Base-by-base conservation (phyloP, 2,329 filamentous ascomycete species). In the Didymella exigua region DNA sequence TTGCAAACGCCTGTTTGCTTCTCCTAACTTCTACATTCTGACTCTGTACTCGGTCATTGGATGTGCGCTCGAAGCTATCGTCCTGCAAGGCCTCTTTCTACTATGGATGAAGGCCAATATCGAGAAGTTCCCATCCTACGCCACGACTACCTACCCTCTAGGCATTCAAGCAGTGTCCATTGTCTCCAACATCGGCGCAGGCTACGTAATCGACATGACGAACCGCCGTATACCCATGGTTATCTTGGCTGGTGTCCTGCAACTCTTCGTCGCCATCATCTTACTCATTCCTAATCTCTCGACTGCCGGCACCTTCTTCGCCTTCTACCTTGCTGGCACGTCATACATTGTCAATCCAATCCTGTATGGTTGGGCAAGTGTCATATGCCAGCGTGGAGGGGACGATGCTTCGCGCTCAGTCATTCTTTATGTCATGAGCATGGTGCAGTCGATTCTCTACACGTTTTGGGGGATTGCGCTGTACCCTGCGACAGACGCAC, bases 141-240 rank as follows among this genome's bases (percentile, higher is more conserved):
- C 85, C 59, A 76, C 81, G 10, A 86, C 85, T 62, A 81, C 84
- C 60, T 85, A 85, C 43, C 83, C 83, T 0, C 81, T 83, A 0
- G 83, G 82, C 2, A 80, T 86, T 0, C 79, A 84, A 0, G 84
- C 82, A 0, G 79, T 82, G 0, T 84, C 83, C 2, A 86, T 86
- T 30, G 69, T 81, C 0, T 83, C 82, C 6, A 75, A 75, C 38
- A 68, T 76, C 11, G 59, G 70, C 2, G 74, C 73, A 21, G 75
- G 72, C 16, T 67, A 72, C 44, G 63, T 74, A 19, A 77, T 77
- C 49, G 75, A 78, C 44, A 64, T 68, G 19, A 77, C 76, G 0
- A 69, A 72, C 19, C 61, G 62, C 3, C 69, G 69, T 26, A 62
- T 74, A 9, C 72, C 73, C 2, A 76, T 77, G 67, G 72, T 71